These are phyloP conservation scores for Kwoniella botswanensis DNA, from an alignment of 768 basidiomycete genomes.

Conservation along the genomic window DNA sequence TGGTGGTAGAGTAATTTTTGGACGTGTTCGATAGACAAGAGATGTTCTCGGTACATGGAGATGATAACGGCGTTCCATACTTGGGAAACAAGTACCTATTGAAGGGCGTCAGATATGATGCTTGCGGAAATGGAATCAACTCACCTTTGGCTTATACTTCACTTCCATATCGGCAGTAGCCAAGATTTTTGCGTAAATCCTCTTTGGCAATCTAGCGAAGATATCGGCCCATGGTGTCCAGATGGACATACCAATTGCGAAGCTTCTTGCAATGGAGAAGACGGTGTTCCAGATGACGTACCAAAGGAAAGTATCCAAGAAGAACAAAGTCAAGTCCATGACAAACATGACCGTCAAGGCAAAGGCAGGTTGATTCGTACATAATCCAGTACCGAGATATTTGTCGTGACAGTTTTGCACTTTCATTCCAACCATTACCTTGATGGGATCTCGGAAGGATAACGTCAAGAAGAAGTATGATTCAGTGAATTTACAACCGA, in stretches of 20 bases:
- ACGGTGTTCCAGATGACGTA: slow-evolving; percentile 99
- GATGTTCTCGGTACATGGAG: slow-evolving; percentile 98
- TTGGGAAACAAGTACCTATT: slow-evolving; percentile 97
- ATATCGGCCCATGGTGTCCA: slow-evolving; percentile 99
- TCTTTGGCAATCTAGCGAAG: slow-evolving; percentile 90
- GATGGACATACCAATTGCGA: slow-evolving; percentile 88
- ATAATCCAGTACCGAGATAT: slow-evolving; percentile 80
- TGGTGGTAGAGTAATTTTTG: slow-evolving; percentile 98
- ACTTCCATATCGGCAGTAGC: slow-evolving; percentile 95
- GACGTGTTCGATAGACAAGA: slow-evolving; percentile 98
- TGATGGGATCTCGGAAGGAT: slow-evolving; percentile 90
- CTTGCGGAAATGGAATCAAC: too few relatives aligned
- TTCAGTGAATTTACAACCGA: slow-evolving; percentile 94
- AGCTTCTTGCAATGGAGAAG: slow-evolving; percentile 69
- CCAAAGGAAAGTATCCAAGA: slow-evolving; percentile 99
- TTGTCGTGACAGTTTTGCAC: slow-evolving; percentile 87
- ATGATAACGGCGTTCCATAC: slow-evolving; percentile 99
- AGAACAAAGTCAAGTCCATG: slow-evolving; percentile 97
- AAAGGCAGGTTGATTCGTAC: slow-evolving; percentile 91
- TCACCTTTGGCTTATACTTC: slow-evolving; percentile 98
- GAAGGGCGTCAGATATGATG: too few relatives aligned
- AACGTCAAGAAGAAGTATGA: slow-evolving; percentile 98
- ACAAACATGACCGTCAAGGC: slow-evolving; percentile 96
- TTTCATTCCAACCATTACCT: slow-evolving; percentile 96
- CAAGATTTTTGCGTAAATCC: slow-evolving; percentile 93